Evolutionary conservation across 805 yeast genomes (phyloP).

Genomic region (Priceomyces haplophilus): DNA sequence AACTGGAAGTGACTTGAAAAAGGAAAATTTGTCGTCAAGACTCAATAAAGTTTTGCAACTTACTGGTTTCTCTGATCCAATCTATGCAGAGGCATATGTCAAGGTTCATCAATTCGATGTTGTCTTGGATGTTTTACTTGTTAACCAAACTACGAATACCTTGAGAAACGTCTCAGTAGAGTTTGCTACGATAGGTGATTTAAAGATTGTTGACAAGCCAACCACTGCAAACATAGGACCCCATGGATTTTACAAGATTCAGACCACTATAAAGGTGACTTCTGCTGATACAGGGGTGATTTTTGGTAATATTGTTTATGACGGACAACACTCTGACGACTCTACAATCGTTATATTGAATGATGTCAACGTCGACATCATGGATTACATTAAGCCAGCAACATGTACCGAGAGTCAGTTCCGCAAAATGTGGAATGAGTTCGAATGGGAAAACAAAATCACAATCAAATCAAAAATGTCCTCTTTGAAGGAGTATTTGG

Average conservation of each 20-base stretch:
- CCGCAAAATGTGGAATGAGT: conserved; percentile 98
- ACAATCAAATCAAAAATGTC: conserved; percentile 70
- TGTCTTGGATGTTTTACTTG: conserved; percentile 86
- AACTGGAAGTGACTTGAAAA: conserved; percentile 43
- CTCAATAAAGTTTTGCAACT: conserved; percentile 85
- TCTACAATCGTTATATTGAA: conserved; percentile 86
- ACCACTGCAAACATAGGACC: conserved; percentile 89
- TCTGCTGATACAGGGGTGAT: conserved; percentile 98
- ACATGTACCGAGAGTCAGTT: conserved; percentile 81
- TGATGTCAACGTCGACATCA: conserved; percentile 92
- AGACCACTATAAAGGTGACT: conserved; percentile 87
- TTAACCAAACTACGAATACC: conserved; percentile 90
- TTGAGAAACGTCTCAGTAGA: conserved; percentile 89
- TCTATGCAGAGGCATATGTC: conserved; percentile 95
- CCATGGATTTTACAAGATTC: conserved; percentile 91
- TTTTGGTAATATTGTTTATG: conserved; percentile 95
- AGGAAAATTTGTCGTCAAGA: conserved; percentile 68
- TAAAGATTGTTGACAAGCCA: conserved; percentile 91
- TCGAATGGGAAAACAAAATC: conserved; percentile 99
- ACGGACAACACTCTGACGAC: conserved; percentile 91
- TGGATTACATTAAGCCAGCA: conserved; percentile 98
- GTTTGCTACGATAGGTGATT: conserved; percentile 93
- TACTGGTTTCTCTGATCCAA: conserved; percentile 98
- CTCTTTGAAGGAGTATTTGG: conserved; percentile 73
- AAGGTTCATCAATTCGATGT: conserved; percentile 97